These are phyloP conservation scores for Phoma herbarum DNA, from an alignment of 2,329 filamentous ascomycete genomes.

Conservation along the genomic window DNA sequence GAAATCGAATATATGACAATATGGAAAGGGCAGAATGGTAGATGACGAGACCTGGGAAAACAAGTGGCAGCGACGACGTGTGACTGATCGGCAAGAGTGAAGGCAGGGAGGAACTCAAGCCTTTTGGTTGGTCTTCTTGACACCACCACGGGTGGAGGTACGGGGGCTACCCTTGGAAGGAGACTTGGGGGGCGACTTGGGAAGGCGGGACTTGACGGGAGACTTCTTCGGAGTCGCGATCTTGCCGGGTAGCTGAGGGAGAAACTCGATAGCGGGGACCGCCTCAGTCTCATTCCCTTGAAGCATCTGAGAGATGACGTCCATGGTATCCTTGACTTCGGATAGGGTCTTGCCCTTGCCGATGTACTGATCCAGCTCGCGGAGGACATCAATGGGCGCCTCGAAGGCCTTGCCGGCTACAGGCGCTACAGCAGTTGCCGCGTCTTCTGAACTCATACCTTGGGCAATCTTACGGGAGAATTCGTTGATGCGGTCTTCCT, in stretches of 20 bases:
- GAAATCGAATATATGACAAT: background rate
- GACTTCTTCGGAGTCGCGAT: slow-evolving; percentile 23
- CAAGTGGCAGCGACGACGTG: background rate
- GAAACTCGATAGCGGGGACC: slow-evolving; percentile 45
- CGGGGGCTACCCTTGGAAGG: slow-evolving; percentile 20
- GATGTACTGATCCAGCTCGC: slow-evolving; percentile 37
- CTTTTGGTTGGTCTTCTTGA: slow-evolving; percentile 36
- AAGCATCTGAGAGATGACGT: slow-evolving; percentile 43
- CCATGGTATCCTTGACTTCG: slow-evolving; percentile 33
- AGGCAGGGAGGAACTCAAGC: slow-evolving; percentile 2
- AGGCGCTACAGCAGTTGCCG: slow-evolving; percentile 25
- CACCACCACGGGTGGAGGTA: slow-evolving; percentile 34
- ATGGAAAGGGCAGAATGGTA: background rate
- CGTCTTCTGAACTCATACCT: slow-evolving; percentile 21
- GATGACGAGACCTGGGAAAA: background rate
- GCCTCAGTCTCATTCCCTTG: slow-evolving; percentile 34
- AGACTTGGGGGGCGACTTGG: slow-evolving; percentile 26
- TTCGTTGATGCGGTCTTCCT: slow-evolving; percentile 44
- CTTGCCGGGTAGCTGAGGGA: slow-evolving; percentile 38
- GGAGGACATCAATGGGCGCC: slow-evolving; percentile 47
- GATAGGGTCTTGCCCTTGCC: slow-evolving; percentile 33
- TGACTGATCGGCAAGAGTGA: background rate
- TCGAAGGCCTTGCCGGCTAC: slow-evolving; percentile 38
- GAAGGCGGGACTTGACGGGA: slow-evolving; percentile 18
- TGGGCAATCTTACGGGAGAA: slow-evolving; percentile 38